Percentiles rank a stretch among this genome's conserved stretches.
Evolutionary conservation across 768 basidiomycete species (phyloP).

Genomic region (Coprinellus aureogranulatus): DNA sequence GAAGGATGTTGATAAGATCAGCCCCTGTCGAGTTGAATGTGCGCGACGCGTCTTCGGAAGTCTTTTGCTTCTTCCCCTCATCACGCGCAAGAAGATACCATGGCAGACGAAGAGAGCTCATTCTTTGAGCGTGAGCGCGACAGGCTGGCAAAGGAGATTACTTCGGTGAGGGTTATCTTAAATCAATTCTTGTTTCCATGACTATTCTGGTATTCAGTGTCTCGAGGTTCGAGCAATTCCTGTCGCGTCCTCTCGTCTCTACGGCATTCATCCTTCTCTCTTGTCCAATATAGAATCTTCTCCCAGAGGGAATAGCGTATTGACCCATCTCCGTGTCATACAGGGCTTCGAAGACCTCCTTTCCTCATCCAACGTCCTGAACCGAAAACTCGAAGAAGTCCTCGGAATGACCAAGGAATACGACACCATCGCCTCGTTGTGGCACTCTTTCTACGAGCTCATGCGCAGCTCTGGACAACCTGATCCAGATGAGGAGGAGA

Average conservation of each 20-base stretch:
- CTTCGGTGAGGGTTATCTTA: conserved; percentile 45
- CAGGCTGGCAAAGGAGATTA: conserved; percentile 69
- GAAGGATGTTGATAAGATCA: not conserved
- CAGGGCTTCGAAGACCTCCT: conserved; percentile 86
- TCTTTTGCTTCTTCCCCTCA: not conserved
- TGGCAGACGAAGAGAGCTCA: conserved; percentile 42
- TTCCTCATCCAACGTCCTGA: conserved; percentile 79
- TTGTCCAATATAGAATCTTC: too few relatives aligned
- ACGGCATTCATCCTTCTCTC: too few relatives aligned
- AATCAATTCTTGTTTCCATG: too few relatives aligned
- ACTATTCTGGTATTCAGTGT: too few relatives aligned
- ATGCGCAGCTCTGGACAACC: conserved; percentile 57
- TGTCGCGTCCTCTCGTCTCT: too few relatives aligned
- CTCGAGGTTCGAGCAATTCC: too few relatives aligned
- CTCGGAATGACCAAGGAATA: conserved; percentile 91
- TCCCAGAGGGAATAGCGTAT: too few relatives aligned
- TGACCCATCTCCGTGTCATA: too few relatives aligned
- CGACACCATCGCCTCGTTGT: conserved; percentile 80
- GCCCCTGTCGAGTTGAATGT: not conserved
- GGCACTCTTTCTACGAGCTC: conserved; percentile 76
- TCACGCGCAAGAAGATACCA: not conserved
- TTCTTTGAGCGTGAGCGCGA: conserved; percentile 85
- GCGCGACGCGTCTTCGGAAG: not conserved
- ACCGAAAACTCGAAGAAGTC: conserved; percentile 91
- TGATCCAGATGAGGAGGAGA: conserved; percentile 31